A percentile compares a stretch with the other conserved stretches of the same genome.
Evolutionary conservation across 2,329 filamentous ascomycete species (phyloP).

Genomic region (Botrytis deweyae): DNA sequence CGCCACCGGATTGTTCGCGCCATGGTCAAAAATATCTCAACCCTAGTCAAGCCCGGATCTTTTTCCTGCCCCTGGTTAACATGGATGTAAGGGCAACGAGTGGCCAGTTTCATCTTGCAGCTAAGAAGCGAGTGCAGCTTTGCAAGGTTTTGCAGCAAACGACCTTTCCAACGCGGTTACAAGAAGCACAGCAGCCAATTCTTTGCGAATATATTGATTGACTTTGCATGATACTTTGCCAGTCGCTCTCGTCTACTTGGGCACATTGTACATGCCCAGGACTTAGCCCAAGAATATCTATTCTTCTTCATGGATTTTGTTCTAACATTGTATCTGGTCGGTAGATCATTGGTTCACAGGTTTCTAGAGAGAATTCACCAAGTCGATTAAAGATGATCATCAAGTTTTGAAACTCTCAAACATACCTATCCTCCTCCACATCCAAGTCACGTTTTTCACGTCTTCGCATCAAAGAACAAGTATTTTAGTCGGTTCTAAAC

Average conservation of each 20-base stretch:
- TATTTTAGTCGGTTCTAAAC: neutral
- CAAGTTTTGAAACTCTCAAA: neutral
- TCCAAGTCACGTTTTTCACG: neutral
- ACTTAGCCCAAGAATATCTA: neutral
- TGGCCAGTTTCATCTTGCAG: slow-evolving; percentile 8
- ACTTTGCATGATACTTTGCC: neutral
- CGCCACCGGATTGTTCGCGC: neutral
- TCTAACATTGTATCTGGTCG: neutral
- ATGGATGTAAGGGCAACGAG: neutral
- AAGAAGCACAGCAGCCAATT: slow-evolving; percentile 12
- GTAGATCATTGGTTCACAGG: neutral
- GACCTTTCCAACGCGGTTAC: slow-evolving; percentile 12
- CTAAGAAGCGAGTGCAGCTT: neutral
- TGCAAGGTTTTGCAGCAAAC: neutral
- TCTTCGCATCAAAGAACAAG: neutral
- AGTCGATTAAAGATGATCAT: neutral
- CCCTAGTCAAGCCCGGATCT: neutral
- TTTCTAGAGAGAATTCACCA: neutral
- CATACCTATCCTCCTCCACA: neutral
- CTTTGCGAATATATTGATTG: neutral
- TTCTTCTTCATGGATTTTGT: neutral
- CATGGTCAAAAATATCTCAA: neutral
- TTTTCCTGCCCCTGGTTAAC: neutral
- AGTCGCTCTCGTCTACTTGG: neutral
- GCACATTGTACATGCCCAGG: neutral